Base-by-base conservation (phyloP, 2,329 filamentous ascomycete genomes). In the Xylariaceae sp. region DNA sequence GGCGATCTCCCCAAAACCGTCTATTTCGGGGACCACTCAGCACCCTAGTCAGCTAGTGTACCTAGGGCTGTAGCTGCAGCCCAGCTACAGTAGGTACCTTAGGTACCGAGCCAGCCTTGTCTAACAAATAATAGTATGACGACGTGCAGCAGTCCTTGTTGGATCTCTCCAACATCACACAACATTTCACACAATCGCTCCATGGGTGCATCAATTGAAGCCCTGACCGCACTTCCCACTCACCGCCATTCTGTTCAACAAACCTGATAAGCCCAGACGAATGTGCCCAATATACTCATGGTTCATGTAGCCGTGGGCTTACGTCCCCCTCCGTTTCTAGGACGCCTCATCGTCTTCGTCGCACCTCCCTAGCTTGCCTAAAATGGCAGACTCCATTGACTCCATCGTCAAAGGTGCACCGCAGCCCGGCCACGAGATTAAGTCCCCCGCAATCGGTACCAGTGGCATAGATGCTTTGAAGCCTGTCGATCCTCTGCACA, bases 381-480 rank as follows among this genome's bases (percentile, higher is more conserved):
- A 48, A 53, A 89, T 89, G 86, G 79, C 85, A 66, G 83, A 87
- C 71, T 79, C 84, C 60, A 82, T 96, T 71, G 93, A 97, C 78
- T 92, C 92, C 69, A 84, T 96, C 69, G 91, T 98, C 78, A 98
- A 97, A 78, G 94, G 93, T 69, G 88, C 91, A 46, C 89, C 92
- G 56, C 79, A 86, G 56, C 83, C 88, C 53, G 82, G 84, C 66
- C 80, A 85, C 58, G 75, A 79, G 66, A 74, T 75, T 66, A 78
- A 78, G 63, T 76, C 77, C 58, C 71, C 77, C 40, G 72, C 76
- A 63, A 66, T 75, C 48, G 70, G 73, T 66, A 76, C 76, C 49
- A 76, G 75, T 69, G 66, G 77, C 63, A 65, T 78, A 70, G 66
- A 77, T 63, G 64, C 77, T 66, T 68, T 67, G 66, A 82, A 81